Base-by-base conservation (phyloP, 768 basidiomycete species). In the Kwoniella sp. region DNA sequence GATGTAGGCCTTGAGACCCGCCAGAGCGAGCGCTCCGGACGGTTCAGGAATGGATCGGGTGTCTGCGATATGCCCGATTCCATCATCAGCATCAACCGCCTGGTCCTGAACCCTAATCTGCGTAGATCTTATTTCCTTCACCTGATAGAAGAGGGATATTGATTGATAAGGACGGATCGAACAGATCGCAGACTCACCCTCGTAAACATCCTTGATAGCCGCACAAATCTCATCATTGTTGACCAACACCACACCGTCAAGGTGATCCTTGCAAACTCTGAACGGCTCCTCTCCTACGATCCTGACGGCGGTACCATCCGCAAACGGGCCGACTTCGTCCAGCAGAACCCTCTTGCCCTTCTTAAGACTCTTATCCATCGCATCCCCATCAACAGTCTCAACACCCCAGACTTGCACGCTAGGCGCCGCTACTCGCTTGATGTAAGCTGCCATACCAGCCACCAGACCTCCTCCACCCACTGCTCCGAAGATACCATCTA, bases 191-290 rank as follows among this genome's bases (percentile, higher is more conserved):
- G 15, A 45, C 83, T 64, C 67, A 92, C 95, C 95, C 83, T 98
- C 93, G 75, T 98, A 99, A 30, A 98, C 90, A 74, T 99, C 96
- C 82, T 98, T 98, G 83, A 98, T 97, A 4, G 93, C 93, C 7
- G 96, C 96, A 77, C 96, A 99, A 51, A 99, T 88, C 79, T 95
- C 95, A 77, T 99, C 96, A 68, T 96, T 98, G 76, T 91, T 87
- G 30, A 90, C 91, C 74, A 89, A 86, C 55, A 93, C 87, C 34
- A 98, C 82, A 1, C 86, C 88, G 71, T 97, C 93, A 22, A 98
- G 81, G 38, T 91, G 84, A 53, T 89, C 84, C 79, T 90, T 85
- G 82, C 95, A 98, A 66, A 99, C 87, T 64, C 95, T 86, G 82
- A 97, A 96, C 0, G 92, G 88, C 79, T 99, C 96, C 81, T 89